Evolutionary conservation across 768 basidiomycete species (phyloP).

Genomic region (Udeniomyces megalosporus): DNA sequence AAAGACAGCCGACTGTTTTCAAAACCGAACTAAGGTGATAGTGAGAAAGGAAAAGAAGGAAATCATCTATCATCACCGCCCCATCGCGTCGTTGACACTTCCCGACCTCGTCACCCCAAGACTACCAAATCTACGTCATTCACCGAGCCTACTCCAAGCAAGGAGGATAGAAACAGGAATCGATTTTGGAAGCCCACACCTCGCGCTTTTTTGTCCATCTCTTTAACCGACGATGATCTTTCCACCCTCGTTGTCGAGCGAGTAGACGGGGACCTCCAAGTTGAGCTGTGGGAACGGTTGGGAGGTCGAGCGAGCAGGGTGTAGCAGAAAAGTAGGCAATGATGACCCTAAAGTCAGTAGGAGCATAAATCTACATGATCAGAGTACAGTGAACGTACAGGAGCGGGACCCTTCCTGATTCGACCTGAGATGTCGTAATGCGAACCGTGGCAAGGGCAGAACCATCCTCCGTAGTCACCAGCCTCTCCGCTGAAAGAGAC

Average conservation of each 20-base stretch:
- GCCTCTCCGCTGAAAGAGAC: constrained; percentile 38
- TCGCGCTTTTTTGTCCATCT: too few species aligned
- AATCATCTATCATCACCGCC: too few species aligned
- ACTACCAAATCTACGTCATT: too few species aligned
- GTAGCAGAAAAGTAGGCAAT: neutral
- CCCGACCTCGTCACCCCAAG: too few species aligned
- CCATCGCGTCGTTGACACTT: too few species aligned
- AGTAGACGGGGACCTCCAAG: constrained; percentile 78
- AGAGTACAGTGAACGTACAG: constrained; percentile 39
- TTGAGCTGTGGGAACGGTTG: constrained; percentile 45
- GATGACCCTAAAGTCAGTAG: neutral
- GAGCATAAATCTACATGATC: neutral
- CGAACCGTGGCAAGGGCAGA: constrained; percentile 98
- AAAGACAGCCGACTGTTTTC: too few species aligned
- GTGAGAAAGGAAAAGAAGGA: too few species aligned
- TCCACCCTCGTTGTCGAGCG: constrained; percentile 43
- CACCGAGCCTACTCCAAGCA: too few species aligned
- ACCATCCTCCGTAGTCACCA: constrained; percentile 97
- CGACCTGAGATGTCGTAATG: constrained; percentile 42
- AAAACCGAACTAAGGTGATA: too few species aligned
- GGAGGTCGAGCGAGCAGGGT: neutral
- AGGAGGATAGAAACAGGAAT: too few species aligned
- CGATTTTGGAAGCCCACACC: too few species aligned
- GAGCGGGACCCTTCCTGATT: constrained; percentile 89
- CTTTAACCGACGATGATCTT: constrained; percentile 15